Evolutionary conservation across 2,329 filamentous ascomycete genomes (phyloP).

Genomic region (Hypoxylon sp.): DNA sequence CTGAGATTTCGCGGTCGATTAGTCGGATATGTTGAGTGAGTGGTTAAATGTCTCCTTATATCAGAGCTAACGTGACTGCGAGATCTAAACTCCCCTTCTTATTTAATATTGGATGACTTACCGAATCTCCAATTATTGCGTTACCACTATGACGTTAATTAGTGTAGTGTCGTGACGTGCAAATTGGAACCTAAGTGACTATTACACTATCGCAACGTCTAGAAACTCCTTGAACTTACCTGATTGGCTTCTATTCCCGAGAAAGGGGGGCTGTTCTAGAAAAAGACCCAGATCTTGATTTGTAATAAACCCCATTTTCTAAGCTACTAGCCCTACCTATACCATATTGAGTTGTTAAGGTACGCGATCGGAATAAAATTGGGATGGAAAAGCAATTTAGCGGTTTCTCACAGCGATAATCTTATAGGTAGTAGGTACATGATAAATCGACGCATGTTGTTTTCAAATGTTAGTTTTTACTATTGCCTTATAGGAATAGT

Average conservation of each 20-base stretch:
- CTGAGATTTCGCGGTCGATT: neutral
- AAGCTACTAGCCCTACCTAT: neutral
- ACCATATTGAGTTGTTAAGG: too few relatives aligned
- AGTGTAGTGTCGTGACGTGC: neutral
- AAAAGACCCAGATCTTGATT: neutral
- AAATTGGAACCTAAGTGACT: neutral
- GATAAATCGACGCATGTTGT: too few relatives aligned
- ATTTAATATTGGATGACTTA: neutral
- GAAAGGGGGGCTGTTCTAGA: neutral
- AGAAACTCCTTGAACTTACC: neutral
- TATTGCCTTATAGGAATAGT: too few relatives aligned
- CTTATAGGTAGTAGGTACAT: too few relatives aligned
- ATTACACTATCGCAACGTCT: neutral
- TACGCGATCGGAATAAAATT: neutral
- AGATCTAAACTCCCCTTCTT: neutral
- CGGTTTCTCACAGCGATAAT: neutral
- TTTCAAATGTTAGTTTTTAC: too few relatives aligned
- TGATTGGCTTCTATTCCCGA: neutral
- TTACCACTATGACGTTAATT: neutral
- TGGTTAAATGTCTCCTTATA: neutral
- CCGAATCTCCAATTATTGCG: neutral
- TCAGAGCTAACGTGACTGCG: neutral
- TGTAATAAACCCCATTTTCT: conserved; percentile 6
- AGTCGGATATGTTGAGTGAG: neutral
- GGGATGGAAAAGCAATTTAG: neutral